phyloP scores from a whole-genome alignment of 352 stramenopile species.

The Plasmopara muralis region DNA sequence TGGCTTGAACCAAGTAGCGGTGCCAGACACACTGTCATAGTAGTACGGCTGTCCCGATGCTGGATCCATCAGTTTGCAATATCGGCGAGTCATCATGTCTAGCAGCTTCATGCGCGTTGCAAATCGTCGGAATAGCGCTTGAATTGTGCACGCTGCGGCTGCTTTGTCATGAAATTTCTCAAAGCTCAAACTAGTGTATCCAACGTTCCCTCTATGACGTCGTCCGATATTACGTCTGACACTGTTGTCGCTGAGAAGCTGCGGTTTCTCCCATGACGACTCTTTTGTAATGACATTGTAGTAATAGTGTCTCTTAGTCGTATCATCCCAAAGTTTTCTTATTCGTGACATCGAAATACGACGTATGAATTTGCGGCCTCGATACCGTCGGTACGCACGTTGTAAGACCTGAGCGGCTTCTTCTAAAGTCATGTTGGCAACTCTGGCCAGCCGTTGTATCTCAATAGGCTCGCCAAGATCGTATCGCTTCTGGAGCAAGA shows the following conservation, averaged over 20 bases:
- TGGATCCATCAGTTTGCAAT: conserved; percentile 54
- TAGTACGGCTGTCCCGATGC: conserved; percentile 44
- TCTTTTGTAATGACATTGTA: conserved; percentile 67
- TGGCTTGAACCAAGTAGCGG: conserved; percentile 58
- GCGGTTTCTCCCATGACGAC: conserved; percentile 62
- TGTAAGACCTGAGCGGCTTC: conserved; percentile 57
- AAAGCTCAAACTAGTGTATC: conserved; percentile 2
- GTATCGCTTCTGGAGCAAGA: conserved; percentile 44
- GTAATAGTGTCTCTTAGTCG: conserved; percentile 50
- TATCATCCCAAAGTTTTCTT: conserved; percentile 52
- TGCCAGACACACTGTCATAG: conserved; percentile 49
- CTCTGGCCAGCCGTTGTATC: conserved; percentile 40
- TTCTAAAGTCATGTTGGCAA: conserved; percentile 39
- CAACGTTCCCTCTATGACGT: background rate
- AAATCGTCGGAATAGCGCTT: conserved; percentile 54
- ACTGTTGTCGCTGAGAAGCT: conserved; percentile 24
- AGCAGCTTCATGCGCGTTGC: conserved; percentile 35
- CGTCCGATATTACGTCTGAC: conserved; percentile 3
- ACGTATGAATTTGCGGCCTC: conserved; percentile 32
- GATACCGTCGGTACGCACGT: conserved; percentile 34
- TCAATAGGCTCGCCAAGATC: conserved; percentile 61
- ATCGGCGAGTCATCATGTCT: conserved; percentile 36
- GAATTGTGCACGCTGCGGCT: conserved; percentile 48
- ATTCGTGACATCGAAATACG: conserved; percentile 43
- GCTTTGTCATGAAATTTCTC: conserved; percentile 34